Evolutionary conservation across 306 rosid genomes (phyloP).

Genomic region (Heteromeles arbutifolia): DNA sequence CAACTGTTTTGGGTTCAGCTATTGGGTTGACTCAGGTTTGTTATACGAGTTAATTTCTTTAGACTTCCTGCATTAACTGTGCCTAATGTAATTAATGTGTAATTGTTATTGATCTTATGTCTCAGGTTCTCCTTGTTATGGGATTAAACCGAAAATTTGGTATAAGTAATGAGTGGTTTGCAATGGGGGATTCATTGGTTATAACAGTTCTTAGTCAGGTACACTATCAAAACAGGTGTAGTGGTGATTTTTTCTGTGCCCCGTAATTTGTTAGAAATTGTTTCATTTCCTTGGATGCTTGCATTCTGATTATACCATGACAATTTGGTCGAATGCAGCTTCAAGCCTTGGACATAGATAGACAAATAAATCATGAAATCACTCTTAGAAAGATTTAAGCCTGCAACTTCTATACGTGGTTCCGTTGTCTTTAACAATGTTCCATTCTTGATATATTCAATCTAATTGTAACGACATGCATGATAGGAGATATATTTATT

Average conservation of each 20-base stretch:
- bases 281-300: slow-evolving; percentile 9
- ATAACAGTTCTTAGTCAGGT: slow-evolving; percentile 96
- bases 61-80: background rate
- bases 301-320: background rate
- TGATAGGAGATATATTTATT: background rate
- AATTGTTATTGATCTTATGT: background rate
- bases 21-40: slow-evolving; percentile 96
- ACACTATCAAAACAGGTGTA: background rate
- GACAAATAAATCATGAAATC: background rate
- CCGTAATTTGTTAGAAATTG: slow-evolving; percentile 8
- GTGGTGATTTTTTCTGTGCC: background rate
- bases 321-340: background rate
- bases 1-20: slow-evolving; percentile 66
- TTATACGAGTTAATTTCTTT: background rate
- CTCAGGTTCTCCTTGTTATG: slow-evolving; percentile 79
- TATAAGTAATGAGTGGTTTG: slow-evolving; percentile 94
- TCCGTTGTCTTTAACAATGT: background rate
- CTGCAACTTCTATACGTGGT: background rate
- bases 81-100: background rate
- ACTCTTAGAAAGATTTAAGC: background rate
- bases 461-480: background rate
- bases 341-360: background rate
- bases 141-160: slow-evolving; percentile 76
- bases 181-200: slow-evolving; percentile 91
- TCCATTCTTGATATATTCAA: background rate